Conservation (phyloP, 2,329 filamentous ascomycete genomes). For the Colletotrichum sp. region DNA sequence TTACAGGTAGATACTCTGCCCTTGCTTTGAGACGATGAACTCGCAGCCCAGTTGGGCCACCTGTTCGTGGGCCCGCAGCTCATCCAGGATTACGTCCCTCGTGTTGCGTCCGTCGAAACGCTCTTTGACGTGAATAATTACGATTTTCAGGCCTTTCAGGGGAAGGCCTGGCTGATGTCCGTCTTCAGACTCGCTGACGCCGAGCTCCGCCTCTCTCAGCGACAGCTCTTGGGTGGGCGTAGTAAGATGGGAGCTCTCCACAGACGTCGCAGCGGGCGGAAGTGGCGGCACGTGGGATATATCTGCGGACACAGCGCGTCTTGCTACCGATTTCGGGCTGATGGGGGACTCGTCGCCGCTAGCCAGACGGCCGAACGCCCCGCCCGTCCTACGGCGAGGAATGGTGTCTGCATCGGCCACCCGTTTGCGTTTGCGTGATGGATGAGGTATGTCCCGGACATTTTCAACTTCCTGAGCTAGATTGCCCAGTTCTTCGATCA, state of each 20-base stretch:
- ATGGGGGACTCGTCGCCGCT: slow-evolving; percentile 48
- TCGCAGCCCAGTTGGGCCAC: slow-evolving; percentile 75
- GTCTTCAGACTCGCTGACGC: slow-evolving; percentile 12
- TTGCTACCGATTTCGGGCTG: slow-evolving; percentile 52
- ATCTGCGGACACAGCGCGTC: slow-evolving; percentile 5
- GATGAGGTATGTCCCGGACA: slow-evolving; percentile 39
- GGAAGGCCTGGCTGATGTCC: slow-evolving; percentile 38
- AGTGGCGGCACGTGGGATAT: slow-evolving; percentile 52
- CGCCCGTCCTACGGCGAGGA: slow-evolving; percentile 9
- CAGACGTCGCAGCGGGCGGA: slow-evolving; percentile 31
- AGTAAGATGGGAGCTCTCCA: slow-evolving; percentile 44
- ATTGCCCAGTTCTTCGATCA: slow-evolving; percentile 77
- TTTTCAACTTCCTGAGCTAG: slow-evolving; percentile 75
- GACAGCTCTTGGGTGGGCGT: slow-evolving; percentile 54
- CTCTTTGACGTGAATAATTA: slow-evolving; percentile 96
- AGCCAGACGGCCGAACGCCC: slow-evolving; percentile 14
- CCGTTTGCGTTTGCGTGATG: slow-evolving; percentile 70
- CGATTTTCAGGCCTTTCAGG: slow-evolving; percentile 76
- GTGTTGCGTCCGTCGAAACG: slow-evolving; percentile 74
- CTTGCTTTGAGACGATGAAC: slow-evolving; percentile 74
- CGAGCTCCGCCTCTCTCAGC: slow-evolving; percentile 39
- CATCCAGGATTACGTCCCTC: slow-evolving; percentile 69
- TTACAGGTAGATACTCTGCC: slow-evolving; percentile 63
- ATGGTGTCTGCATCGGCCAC: slow-evolving; percentile 39
- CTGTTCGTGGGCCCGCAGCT: slow-evolving; percentile 71